Base-by-base conservation (phyloP, 768 basidiomycete genomes). In the Paxillus rubicundulus region DNA sequence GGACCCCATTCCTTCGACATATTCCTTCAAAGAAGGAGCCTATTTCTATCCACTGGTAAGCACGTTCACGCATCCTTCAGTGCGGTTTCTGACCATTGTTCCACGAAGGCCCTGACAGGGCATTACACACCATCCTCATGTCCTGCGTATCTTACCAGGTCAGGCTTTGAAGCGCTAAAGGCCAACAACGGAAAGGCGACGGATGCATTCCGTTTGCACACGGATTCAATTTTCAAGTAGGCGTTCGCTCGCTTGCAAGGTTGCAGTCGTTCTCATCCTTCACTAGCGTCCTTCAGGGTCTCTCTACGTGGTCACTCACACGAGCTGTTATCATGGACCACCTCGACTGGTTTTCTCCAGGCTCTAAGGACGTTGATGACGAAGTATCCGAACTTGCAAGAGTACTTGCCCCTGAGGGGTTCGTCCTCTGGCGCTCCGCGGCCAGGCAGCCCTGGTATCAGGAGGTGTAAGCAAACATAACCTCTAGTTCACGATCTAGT, bases 301-400 rank as follows among this genome's bases (percentile, higher is more conserved):
- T 80, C 16, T 69, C 66, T 1, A 56, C 69, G n/a, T 70, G 70
- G 30, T 79, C 79, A 7, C 72, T 87, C 41, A 87, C 84, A 32
- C 79, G 83, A 24, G 79, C 80, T 10, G 76, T 87, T 27, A 74
- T 87, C 51, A 88, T 88, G 87, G 87, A 89, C 65, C 82, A 83
- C 45, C 74, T 86, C 45, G 84, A 85, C 57, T 82, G 79, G 75
- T 80, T 82, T 47, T 57, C 74, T 0, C 80, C 81, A 0, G 74
- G 76, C 3, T 72, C 77, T 14, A 64, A 66, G 45, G 77, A 78
- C 36, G 69, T 74, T 1, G 77, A 82, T 33, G 74, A 77, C 33
- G 85, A 87, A 61, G 73, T 85, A 17, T 24, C 20, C 1, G 78
- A 85, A 57, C 74, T 87, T 42, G 70, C 74, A 45, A 73, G 84